Base-by-base conservation (phyloP, 2,329 filamentous ascomycete species). In the Cercospora janseana region DNA sequence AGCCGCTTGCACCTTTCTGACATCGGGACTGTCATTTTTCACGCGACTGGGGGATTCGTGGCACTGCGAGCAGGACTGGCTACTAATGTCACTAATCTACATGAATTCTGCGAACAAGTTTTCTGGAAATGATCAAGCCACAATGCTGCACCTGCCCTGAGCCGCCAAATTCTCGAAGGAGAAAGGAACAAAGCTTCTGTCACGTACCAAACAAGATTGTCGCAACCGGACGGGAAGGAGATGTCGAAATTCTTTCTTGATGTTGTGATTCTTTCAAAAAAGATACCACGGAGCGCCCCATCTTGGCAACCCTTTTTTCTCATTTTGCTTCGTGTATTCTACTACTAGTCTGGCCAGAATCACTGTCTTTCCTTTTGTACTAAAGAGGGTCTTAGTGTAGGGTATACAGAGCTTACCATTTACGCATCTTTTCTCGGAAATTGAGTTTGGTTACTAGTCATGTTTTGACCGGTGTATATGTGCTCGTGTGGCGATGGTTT, bases 251-350 rank as follows among this genome's bases (percentile, higher is more conserved):
- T n/a, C 32, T 41, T 13, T 52, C 28, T 46, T 41, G 44, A 52
- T 47, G 53, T 62, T 63, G 60, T 61, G 62, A n/a, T n/a, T n/a
- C n/a, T n/a, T n/a, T n/a, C n/a, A n/a, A 38, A 38, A 38, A 38
- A 38, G 34, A 64, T 64, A 64, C 62, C 62, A 63, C 50, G 61
- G 62, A 61, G 62, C 56, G n/a, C n/a, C n/a, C n/a, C n/a, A n/a
- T n/a, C 56, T 59, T 46, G 44, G 23, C 31, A 38, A n/a, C n/a
- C n/a, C 31, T 46, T 46, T 34, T 46, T 37, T n/a, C n/a, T n/a
- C n/a, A n/a, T n/a, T 46, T 35, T 57, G 46, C 41, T 57, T 58
- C 50, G 55, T 53, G 51, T 53, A 49, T 49, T 42, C 23, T 49
- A 53, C 23, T 49, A 53, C 46, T 53, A 52, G 43, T 38, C 49